phyloP scores from a whole-genome alignment of 1,139 yeast genomes.

The Yamadazyma kanchanaburiensis region DNA sequence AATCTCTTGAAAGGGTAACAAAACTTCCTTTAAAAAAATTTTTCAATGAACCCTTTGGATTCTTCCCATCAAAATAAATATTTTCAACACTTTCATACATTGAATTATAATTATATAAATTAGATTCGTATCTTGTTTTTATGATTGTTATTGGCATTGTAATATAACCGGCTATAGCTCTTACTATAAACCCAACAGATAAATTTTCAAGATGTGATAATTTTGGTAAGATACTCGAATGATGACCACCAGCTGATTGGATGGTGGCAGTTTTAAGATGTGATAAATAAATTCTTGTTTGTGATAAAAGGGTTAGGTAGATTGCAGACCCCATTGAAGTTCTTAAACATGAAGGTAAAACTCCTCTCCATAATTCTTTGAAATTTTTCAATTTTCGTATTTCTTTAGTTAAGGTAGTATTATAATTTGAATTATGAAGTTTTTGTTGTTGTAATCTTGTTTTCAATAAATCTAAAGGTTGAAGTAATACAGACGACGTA shows the following conservation, averaged over 20 bases:
- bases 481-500: slow-evolving; percentile 75
- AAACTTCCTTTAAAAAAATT: slow-evolving; percentile 87
- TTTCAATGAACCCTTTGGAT: slow-evolving; percentile 28
- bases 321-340: slow-evolving; percentile 91
- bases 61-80: slow-evolving; percentile 42
- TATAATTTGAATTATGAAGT: slow-evolving; percentile 32
- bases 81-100: slow-evolving; percentile 58
- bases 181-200: slow-evolving; percentile 70
- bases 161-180: slow-evolving; percentile 78
- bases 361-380: slow-evolving; percentile 84
- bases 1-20: slow-evolving; percentile 86
- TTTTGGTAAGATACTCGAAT: slow-evolving; percentile 56
- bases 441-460: slow-evolving; percentile 83
- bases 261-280: slow-evolving; percentile 16
- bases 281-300: slow-evolving; percentile 54
- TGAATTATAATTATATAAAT: slow-evolving; percentile 66
- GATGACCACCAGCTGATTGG: no score
- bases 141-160: slow-evolving; percentile 99
- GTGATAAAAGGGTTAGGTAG: slow-evolving; percentile 70
- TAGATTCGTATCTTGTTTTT: slow-evolving; percentile 85
- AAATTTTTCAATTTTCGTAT: slow-evolving; percentile 45
- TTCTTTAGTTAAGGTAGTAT: slow-evolving; percentile 37
- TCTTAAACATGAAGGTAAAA: slow-evolving; percentile 83
- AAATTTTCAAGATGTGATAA: slow-evolving; percentile 69
- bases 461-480: slow-evolving; percentile 87